Conservation (phyloP, 805 yeast species). For the Lachancea waltii region DNA sequence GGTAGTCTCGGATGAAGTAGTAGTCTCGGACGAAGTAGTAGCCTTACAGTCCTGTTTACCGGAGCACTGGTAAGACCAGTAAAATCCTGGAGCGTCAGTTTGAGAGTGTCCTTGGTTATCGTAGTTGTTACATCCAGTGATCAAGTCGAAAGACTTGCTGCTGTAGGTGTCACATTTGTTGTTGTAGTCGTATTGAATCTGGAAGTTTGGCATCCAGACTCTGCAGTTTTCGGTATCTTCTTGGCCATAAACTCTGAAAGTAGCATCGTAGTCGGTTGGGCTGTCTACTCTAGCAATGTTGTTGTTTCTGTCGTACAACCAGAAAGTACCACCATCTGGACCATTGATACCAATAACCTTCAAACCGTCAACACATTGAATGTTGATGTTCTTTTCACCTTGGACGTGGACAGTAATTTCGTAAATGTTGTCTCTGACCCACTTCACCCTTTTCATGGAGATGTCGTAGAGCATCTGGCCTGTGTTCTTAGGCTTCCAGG, state of each 20-base stretch:
- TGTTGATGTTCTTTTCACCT: slow-evolving; percentile 13
- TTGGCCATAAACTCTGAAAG: slow-evolving; percentile 23
- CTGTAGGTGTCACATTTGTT: slow-evolving; percentile 22
- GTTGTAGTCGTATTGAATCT: slow-evolving; percentile 30
- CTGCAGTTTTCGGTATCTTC: slow-evolving; percentile 8
- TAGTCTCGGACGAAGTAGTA: slow-evolving; percentile 2
- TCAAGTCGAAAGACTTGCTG: slow-evolving; percentile 20
- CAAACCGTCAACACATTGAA: slow-evolving; percentile 14
- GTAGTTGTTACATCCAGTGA: slow-evolving; percentile 20
- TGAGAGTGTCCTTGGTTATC: slow-evolving; percentile 28
- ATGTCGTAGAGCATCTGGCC: slow-evolving; percentile 14
- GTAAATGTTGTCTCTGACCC: slow-evolving; percentile 14
- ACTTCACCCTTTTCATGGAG: slow-evolving; percentile 11
- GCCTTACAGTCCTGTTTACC: neutral
- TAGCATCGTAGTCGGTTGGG: slow-evolving; percentile 27
- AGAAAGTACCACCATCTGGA: slow-evolving; percentile 20
- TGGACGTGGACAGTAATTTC: slow-evolving; percentile 14
- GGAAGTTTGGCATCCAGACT: slow-evolving; percentile 25
- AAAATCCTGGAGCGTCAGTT: slow-evolving; percentile 25
- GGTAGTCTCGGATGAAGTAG: neutral
- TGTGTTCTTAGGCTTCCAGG: slow-evolving; percentile 10
- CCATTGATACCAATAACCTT: slow-evolving; percentile 28
- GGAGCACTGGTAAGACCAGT: slow-evolving; percentile 16
- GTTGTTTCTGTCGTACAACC: slow-evolving; percentile 24
- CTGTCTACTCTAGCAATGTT: slow-evolving; percentile 16